Percentiles rank a stretch among this genome's conserved stretches.
phyloP scores from a whole-genome alignment of 345 rosid species.

The Euphorbia peplus region DNA sequence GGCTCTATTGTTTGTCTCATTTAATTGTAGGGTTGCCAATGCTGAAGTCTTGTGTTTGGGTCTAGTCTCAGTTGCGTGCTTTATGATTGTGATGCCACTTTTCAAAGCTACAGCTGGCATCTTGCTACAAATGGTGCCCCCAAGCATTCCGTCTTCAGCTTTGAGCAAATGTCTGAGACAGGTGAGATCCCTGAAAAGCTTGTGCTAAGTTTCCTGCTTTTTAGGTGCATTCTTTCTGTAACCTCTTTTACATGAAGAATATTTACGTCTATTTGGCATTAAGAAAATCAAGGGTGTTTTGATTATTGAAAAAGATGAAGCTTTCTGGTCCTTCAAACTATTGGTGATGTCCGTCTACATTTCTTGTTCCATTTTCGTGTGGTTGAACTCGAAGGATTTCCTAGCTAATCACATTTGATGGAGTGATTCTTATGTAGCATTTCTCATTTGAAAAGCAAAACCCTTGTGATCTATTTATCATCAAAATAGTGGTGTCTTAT shows the following conservation, averaged over 20 bases:
- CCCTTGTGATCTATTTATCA: too few relatives aligned
- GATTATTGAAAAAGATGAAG: not conserved
- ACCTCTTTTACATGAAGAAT: not conserved
- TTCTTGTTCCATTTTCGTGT: too few relatives aligned
- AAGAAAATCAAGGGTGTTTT: not conserved
- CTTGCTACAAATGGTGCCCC: conserved; percentile 94
- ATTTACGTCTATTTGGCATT: not conserved
- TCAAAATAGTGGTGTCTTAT: too few relatives aligned
- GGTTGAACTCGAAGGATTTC: too few relatives aligned
- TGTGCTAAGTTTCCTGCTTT: not conserved
- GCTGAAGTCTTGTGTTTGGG: conserved; percentile 95
- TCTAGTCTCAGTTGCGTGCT: conserved; percentile 72
- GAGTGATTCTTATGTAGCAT: too few relatives aligned
- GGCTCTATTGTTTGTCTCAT: conserved; percentile 3
- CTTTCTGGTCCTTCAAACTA: not conserved
- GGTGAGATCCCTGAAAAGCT: conserved; percentile 36
- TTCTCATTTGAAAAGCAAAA: too few relatives aligned
- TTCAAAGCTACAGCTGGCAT: conserved; percentile 75
- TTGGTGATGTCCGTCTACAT: not conserved
- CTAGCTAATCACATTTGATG: too few relatives aligned
- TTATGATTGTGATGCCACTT: conserved; percentile 86
- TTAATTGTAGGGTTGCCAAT: conserved; percentile 67
- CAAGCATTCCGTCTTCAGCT: conserved; percentile 79
- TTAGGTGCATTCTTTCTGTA: not conserved
- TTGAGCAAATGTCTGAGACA: conserved; percentile 86